phyloP scores from a whole-genome alignment of 257 asterid genomes.

The Nicotiana obtusifolia region DNA sequence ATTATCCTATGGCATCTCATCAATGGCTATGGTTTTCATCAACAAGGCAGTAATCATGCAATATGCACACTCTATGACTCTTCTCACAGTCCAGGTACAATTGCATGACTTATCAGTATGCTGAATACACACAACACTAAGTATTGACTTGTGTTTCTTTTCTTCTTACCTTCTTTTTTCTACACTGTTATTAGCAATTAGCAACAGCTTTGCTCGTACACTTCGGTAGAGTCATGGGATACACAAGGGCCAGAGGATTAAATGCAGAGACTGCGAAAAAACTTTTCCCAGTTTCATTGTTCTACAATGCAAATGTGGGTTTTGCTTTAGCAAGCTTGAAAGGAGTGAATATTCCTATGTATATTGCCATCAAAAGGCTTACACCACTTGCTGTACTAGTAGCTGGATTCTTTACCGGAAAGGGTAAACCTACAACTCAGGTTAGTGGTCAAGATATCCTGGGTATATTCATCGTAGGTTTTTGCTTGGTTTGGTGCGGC shows the following conservation, averaged over 20 bases:
- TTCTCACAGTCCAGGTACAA: slow-evolving; percentile 80
- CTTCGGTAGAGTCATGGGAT: slow-evolving; percentile 74
- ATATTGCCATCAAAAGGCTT: slow-evolving; percentile 96
- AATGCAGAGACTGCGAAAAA: slow-evolving; percentile 67
- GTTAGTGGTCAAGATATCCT: slow-evolving; percentile 26
- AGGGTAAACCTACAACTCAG: slow-evolving; percentile 86
- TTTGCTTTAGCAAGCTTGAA: slow-evolving; percentile 95
- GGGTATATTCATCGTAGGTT: not conserved
- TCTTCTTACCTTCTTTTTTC: slow-evolving; percentile 11
- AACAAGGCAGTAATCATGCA: slow-evolving; percentile 95
- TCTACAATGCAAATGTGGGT: slow-evolving; percentile 96
- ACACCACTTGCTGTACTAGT: slow-evolving; percentile 96
- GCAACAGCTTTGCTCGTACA: slow-evolving; percentile 80
- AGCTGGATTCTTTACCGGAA: slow-evolving; percentile 83
- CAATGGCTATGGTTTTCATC: slow-evolving; percentile 98
- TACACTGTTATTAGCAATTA: slow-evolving; percentile 69
- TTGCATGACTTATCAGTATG: not conserved
- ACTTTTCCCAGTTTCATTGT: slow-evolving; percentile 78
- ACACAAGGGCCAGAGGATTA: slow-evolving; percentile 59
- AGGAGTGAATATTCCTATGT: slow-evolving; percentile 99
- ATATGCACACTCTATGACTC: slow-evolving; percentile 80
- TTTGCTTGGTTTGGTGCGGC: not conserved
- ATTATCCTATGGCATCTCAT: slow-evolving; percentile 71
- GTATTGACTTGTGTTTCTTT: slow-evolving; percentile 27
- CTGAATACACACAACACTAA: not conserved